Evolutionary conservation across 768 basidiomycete genomes (phyloP), one percentile per base, ranked within the genome.

Genomic region (Amanita brunnescens): DNA sequence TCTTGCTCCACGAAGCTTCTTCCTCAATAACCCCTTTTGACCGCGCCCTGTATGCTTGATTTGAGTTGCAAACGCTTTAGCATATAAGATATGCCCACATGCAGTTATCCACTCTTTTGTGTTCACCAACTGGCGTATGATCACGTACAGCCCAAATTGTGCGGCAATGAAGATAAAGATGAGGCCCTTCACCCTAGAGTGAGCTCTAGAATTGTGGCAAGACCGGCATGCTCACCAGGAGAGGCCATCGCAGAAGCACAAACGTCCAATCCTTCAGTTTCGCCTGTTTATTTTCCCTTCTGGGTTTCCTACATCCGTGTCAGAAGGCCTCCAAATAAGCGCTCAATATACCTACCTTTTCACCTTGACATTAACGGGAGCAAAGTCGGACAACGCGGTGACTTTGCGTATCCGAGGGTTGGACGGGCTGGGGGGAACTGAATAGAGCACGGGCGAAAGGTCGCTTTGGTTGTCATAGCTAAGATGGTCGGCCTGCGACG

Each of bases 71-170:
- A 44, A 47, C 46, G 34, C 14, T 12, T 42, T n/a, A 6, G 20
- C 9, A 37, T 63, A 72, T 57, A 26, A 46, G 37, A 51, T n/a
- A 12, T 5, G 55, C 71, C 46, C 62, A 93, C 93, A 97, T 42
- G 91, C 91, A 21, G 85, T 81, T 39, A 95, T 63, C 80, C 84
- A 97, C 68, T 99, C 95, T 63, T 96, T 91, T 3, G 89, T 77
- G 61, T 97, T 97, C 38, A 99, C 96, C 14, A 95, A 61, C 64
- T 99, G 95, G 13, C 95, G 75, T 42, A 92, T 89, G 32, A 90
- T 56, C 34, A 98, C 79, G 59, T 99, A 99, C 23, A 87, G 64
- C 12, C 87, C 75, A 63, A 98, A 97, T 65, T 97, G 87, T 12
- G 74, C 73, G 34, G 80, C 75, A 51, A 98, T 96, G 66, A 96